Evolutionary conservation across 371 early-diverging fungal genomes (phyloP).

Genomic region (Mucor saturninus): DNA sequence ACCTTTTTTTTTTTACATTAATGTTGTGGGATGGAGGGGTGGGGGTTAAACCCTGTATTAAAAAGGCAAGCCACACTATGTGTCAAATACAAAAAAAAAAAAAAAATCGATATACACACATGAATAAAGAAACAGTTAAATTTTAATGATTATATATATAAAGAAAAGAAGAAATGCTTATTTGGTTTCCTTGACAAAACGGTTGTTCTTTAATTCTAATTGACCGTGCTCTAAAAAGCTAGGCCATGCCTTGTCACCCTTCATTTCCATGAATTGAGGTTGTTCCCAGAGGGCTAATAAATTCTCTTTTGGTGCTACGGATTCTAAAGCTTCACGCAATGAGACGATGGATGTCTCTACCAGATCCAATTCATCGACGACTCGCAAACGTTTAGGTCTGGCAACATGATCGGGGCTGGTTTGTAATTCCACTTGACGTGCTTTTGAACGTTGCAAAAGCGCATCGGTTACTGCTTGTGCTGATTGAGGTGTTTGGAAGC

Average conservation of each 20-base stretch:
- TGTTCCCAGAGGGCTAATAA: conserved; percentile 56
- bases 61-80: no score
- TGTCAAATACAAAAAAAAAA: no score
- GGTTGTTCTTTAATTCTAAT: conserved; percentile 48
- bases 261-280: conserved; percentile 45
- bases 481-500: conserved; percentile 50
- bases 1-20: background rate
- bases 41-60: no score
- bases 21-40: background rate
- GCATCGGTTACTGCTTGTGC: conserved; percentile 65
- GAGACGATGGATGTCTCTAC: conserved; percentile 46
- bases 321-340: conserved; percentile 48
- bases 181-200: conserved; percentile 37
- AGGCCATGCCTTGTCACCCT: conserved; percentile 52
- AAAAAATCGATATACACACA: no score
- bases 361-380: conserved; percentile 43
- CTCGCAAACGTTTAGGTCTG: conserved; percentile 54
- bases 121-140: no score
- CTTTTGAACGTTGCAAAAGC: conserved; percentile 54
- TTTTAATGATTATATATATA: background rate
- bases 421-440: conserved; percentile 41
- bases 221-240: conserved; percentile 51
- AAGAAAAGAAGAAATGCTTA: background rate
- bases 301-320: conserved; percentile 29
- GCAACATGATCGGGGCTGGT: conserved; percentile 42